Conservation (phyloP, 441 rosid genomes). For the Metrosideros polymorpha region DNA sequence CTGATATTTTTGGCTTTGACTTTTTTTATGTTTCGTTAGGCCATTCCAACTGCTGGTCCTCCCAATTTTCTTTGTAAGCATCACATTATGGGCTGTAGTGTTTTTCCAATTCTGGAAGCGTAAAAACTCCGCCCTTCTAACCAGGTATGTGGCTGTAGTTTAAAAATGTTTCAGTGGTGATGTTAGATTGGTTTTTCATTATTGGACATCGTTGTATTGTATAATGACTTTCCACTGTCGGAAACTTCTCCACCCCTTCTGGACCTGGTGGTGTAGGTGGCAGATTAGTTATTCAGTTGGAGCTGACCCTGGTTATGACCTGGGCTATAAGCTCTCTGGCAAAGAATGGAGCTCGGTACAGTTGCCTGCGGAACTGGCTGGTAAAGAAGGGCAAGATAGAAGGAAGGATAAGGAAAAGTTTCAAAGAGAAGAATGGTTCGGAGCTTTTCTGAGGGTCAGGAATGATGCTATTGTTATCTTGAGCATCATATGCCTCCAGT, state of each 20-base stretch:
- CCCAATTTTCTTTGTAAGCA: constrained; percentile 60
- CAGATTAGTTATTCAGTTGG: constrained; percentile 58
- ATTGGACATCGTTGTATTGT: not conserved
- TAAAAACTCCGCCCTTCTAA: constrained; percentile 67
- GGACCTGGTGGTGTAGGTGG: constrained; percentile 41
- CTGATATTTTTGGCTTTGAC: not conserved
- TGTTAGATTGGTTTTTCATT: not conserved
- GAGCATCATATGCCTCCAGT: constrained; percentile 81
- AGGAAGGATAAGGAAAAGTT: constrained; percentile 55
- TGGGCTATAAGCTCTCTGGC: constrained; percentile 46
- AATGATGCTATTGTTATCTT: constrained; percentile 62
- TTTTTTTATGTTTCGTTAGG: constrained; percentile 23
- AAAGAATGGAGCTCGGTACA: constrained; percentile 50
- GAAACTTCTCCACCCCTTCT: not conserved
- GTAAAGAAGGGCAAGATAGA: constrained; percentile 36
- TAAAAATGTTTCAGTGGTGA: not conserved
- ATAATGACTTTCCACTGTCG: not conserved
- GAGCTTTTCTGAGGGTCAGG: constrained; percentile 63
- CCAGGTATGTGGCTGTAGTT: constrained; percentile 32
- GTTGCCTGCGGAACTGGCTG: constrained; percentile 35
- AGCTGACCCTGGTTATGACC: constrained; percentile 19
- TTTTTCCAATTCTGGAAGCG: constrained; percentile 98
- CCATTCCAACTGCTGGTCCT: constrained; percentile 65
- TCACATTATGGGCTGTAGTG: constrained; percentile 75
- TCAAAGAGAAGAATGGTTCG: constrained; percentile 86